Conservation (phyloP, 2,329 filamentous ascomycete genomes). For the Tolypocladium tundrense region DNA sequence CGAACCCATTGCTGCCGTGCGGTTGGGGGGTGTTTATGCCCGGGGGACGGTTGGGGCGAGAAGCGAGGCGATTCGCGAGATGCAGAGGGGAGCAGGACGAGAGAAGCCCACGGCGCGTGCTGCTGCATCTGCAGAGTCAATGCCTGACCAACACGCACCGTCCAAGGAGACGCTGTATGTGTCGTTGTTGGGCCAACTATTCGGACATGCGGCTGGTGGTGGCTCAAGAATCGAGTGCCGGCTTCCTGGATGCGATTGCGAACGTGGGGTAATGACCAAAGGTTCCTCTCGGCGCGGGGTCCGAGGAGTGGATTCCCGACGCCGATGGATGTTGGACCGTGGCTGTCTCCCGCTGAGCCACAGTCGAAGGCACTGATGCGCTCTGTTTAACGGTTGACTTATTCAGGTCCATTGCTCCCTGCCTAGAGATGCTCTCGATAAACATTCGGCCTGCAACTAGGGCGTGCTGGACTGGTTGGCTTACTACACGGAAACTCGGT, state of each 20-base stretch:
- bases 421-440: no score
- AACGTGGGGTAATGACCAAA: not conserved
- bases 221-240: not conserved
- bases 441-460: no score
- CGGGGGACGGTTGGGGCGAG: not conserved
- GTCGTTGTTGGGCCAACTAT: not conserved
- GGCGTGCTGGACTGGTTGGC: no score
- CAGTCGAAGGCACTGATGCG: not conserved
- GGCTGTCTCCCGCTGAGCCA: no score
- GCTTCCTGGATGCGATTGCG: not conserved
- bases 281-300: not conserved
- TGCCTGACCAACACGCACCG: not conserved
- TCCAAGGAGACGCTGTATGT: not conserved
- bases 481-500: not conserved
- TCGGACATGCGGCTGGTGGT: not conserved
- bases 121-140: not conserved
- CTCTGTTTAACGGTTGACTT: no score
- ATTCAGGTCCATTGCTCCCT: no score
- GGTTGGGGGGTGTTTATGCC: not conserved
- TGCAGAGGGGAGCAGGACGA: not conserved
- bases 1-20: slow-evolving; percentile 21
- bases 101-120: not conserved
- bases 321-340: not conserved
- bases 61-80: not conserved
- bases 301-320: not conserved